Percentiles rank a stretch among this genome's conserved stretches.
Evolutionary conservation across 768 basidiomycete species (phyloP).

Genomic region (Termitomyces sp.): DNA sequence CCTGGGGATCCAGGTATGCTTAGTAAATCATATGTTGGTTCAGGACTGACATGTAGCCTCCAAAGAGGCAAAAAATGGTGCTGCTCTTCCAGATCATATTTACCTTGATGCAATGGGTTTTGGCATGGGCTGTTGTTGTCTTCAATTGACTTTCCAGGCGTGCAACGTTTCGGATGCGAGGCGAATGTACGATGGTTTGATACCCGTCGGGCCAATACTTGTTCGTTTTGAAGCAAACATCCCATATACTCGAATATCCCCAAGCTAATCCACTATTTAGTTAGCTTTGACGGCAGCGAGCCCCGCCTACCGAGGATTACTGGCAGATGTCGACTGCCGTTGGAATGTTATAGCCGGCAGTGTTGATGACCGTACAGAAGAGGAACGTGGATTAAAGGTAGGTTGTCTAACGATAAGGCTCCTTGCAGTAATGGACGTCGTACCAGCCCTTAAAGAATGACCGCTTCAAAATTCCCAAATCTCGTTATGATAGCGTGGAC

Average conservation of each 20-base stretch:
- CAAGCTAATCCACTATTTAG: constrained; percentile 35
- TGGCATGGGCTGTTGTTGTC: constrained; percentile 98
- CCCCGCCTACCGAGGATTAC: constrained; percentile 90
- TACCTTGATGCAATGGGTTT: constrained; percentile 99
- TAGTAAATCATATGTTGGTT: constrained; percentile 5
- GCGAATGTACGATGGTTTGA: constrained; percentile 92
- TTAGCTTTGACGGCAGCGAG: constrained; percentile 93
- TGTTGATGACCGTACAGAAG: constrained; percentile 94
- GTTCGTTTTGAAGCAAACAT: constrained; percentile 38
- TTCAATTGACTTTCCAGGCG: constrained; percentile 97
- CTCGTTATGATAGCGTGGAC: constrained; percentile 95
- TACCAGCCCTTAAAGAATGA: constrained; percentile 72
- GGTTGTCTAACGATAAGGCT: neutral
- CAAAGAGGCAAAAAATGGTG: constrained; percentile 84
- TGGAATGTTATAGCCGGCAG: constrained; percentile 99
- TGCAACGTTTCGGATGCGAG: constrained; percentile 92
- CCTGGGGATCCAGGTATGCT: constrained; percentile 77
- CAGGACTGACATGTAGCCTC: constrained; percentile 6
- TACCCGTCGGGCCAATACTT: constrained; percentile 94
- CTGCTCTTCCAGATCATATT: constrained; percentile 86
- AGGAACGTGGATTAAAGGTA: constrained; percentile 89
- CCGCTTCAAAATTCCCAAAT: constrained; percentile 86
- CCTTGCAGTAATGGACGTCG: neutral
- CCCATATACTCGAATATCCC: constrained; percentile 2
- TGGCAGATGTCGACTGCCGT: constrained; percentile 95